Base-by-base conservation (phyloP, 1,284 basidiomycete species). In the Apiotrichum akiyoshidainum region DNA sequence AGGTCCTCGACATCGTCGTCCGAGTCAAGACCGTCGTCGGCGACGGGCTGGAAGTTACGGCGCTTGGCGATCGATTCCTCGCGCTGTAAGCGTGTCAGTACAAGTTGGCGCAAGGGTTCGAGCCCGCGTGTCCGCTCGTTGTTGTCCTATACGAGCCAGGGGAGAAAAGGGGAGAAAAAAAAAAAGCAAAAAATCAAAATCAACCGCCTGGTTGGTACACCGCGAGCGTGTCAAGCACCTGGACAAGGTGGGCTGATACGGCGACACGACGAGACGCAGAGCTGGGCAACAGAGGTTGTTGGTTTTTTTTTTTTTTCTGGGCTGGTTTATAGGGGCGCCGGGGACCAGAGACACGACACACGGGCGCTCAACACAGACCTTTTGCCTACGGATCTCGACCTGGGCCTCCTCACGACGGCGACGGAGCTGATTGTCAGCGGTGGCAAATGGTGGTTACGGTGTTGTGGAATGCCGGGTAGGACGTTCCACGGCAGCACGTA, bases 41-140 rank as follows among this genome's bases (percentile, higher is more conserved):
- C 76, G 22, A 85, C 82, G 40, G 89, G 86, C 66, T 90, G 83
- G 74, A 95, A 90, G 79, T 96, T 96, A 65, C 93, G 84, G 77
- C 93, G 85, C 83, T 97, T 97, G 64, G 93, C 90, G 62, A 97
- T 94, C 75, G 92, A 93, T 79, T 97, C 93, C 76, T 97, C 93
- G 68, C 94, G 85, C 82, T 79, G 35, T 6, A 31, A 11, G 12
- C 21, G 48, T 16, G 48, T 50, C 37, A 50, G 48, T 16, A 35
- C 26, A 13, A 37, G 40, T 41, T 19, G n/a, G 17, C 42, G 21
- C 48, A 35, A 33, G 13, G 48, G 48, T 50, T 50, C 48, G 48
- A 50, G 48, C 35, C 48, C 34, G 35, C 9, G 31, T 16, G 31
- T 13, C 8, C 17, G 48, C 19, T 44, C 13, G 12, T 10, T 37